These are phyloP conservation scores for Catenaria anguillulae DNA, from an alignment of 371 early-diverging fungal genomes.

Conservation along the genomic window DNA sequence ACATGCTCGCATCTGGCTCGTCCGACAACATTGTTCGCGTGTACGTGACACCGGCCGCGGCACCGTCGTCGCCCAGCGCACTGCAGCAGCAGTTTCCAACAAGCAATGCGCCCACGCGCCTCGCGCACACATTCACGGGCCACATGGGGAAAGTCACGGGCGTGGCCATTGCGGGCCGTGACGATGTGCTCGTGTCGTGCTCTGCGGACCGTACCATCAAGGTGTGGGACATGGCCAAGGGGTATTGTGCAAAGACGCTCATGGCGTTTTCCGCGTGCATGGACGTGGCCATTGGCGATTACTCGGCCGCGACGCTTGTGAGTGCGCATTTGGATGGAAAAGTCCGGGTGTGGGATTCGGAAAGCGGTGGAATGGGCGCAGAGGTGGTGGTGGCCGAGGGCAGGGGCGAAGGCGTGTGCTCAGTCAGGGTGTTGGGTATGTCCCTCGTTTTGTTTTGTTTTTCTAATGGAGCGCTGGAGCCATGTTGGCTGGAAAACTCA, in stretches of 20 bases:
- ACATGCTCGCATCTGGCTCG: not conserved
- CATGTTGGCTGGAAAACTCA: too few species aligned
- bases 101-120: not conserved
- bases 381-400: not conserved
- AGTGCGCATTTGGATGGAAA: not conserved
- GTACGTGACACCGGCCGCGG: not conserved
- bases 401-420: not conserved
- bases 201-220: slow-evolving; percentile 74
- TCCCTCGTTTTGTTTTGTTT: not conserved
- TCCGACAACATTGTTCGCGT: not conserved
- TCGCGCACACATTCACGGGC: slow-evolving; percentile 5
- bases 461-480: too few species aligned
- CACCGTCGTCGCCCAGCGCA: not conserved
- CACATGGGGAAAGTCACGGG: slow-evolving; percentile 3
- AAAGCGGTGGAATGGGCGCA: not conserved
- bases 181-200: slow-evolving; percentile 55
- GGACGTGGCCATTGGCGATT: not conserved
- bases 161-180: slow-evolving; percentile 11
- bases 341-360: slow-evolving; percentile 1
- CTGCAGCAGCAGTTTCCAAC: not conserved
- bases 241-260: not conserved
- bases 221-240: slow-evolving; percentile 59
- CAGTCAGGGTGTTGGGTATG: not conserved
- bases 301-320: not conserved
- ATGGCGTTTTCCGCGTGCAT: not conserved